Evolutionary conservation across 2,329 filamentous ascomycete species (phyloP).

Genomic region (Beauveria asiatica): DNA sequence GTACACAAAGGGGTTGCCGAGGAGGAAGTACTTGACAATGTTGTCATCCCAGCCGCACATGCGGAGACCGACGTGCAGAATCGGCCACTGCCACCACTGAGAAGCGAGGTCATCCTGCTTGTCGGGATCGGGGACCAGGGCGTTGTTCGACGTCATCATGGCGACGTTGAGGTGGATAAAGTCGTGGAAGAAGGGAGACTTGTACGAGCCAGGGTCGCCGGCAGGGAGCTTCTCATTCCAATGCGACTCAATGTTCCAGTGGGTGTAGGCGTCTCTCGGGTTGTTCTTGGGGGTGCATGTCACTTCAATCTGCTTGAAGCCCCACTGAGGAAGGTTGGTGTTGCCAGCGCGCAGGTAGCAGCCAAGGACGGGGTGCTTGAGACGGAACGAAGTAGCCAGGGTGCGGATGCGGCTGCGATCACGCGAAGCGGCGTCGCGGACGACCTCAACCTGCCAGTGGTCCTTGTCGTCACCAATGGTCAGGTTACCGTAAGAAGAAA

Average conservation of each 20-base stretch:
- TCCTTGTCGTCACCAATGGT: constrained; percentile 97
- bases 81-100: constrained; percentile 96
- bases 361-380: constrained; percentile 71
- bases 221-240: constrained; percentile 86
- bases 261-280: constrained; percentile 85
- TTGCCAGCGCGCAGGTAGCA: constrained; percentile 96
- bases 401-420: constrained; percentile 83
- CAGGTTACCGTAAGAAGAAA: constrained; percentile 91
- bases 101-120: constrained; percentile 98
- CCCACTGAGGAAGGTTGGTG: constrained; percentile 95
- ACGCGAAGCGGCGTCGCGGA: constrained; percentile 78
- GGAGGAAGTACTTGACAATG: constrained; percentile 95
- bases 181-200: constrained; percentile 93
- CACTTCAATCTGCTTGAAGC: constrained; percentile 98
- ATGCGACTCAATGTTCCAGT: constrained; percentile 98
- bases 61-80: constrained; percentile 87
- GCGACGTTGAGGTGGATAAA: constrained; percentile 97
- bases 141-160: constrained; percentile 99
- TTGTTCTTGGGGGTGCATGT: constrained; percentile 92
- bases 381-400: constrained; percentile 83
- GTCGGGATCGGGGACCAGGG: constrained; percentile 91
- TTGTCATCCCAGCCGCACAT: constrained; percentile 99
- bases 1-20: constrained; percentile 93
- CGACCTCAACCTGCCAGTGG: constrained; percentile 90
- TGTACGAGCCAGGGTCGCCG: constrained; percentile 84